phyloP scores from a whole-genome alignment of 176 grass and related monocot genomes.

The Guadua angustifolia region DNA sequence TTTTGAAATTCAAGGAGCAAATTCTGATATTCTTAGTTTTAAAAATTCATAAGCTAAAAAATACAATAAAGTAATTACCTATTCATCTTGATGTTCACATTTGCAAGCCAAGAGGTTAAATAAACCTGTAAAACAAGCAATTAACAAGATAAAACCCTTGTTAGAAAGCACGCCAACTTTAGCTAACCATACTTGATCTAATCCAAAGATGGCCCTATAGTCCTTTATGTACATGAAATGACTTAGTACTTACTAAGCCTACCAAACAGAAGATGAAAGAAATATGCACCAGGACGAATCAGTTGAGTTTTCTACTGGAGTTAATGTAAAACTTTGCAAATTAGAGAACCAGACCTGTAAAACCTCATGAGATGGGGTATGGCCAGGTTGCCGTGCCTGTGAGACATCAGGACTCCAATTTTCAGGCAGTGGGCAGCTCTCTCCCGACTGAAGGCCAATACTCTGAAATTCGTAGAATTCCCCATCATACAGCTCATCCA shows the following conservation, averaged over 20 bases:
- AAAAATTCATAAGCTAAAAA: conserved; percentile 2
- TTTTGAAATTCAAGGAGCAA: not conserved
- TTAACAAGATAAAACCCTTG: conserved; percentile 19
- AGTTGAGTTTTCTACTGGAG: not conserved
- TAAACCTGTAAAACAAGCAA: conserved; percentile 58
- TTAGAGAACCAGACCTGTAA: conserved; percentile 61
- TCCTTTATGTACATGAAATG: not conserved
- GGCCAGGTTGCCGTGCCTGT: conserved; percentile 16
- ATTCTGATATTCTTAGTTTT: conserved; percentile 12
- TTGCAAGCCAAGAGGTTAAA: conserved; percentile 61
- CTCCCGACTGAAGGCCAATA: conserved; percentile 57
- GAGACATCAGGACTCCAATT: conserved; percentile 45
- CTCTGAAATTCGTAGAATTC: conserved; percentile 62
- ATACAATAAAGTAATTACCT: conserved; percentile 42
- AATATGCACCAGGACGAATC: not conserved
- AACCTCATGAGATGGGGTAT: conserved; percentile 50
- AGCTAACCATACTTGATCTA: conserved; percentile 2
- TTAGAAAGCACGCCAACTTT: conserved; percentile 22
- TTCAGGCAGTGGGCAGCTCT: conserved; percentile 47
- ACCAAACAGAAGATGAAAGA: conserved; percentile 17
- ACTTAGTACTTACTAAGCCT: not conserved
- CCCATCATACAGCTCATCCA: conserved; percentile 67
- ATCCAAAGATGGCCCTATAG: conserved; percentile 21
- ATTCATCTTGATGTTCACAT: conserved; percentile 57
- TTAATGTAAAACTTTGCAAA: conserved; percentile 10